Evolutionary conservation across 108 stramenopile genomes (phyloP), one percentile per base, ranked within the genome.

Genomic region (Nannochloropsis granulata): DNA sequence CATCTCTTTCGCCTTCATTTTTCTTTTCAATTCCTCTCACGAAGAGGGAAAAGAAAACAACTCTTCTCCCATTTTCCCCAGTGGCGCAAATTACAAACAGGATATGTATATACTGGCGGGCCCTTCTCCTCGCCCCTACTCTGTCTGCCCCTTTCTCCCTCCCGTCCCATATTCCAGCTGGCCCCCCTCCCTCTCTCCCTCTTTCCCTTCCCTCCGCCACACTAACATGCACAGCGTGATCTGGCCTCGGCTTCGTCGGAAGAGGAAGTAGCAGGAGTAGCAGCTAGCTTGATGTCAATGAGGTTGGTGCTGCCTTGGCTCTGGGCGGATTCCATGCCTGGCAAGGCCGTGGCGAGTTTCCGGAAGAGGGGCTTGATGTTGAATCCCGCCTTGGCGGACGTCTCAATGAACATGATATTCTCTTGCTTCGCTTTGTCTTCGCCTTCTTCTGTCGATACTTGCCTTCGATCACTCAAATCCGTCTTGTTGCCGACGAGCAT

Each of bases 401-500:
- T 96, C 89, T 99, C 99, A 92, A 98, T 97, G 90, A 98, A 98
- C 87, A 99, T 91, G 23, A 98, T 89, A 14, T 93, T 94, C 86
- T 98, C 96, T 86, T 94, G 93, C 45, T 92, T 92, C 25, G 99
- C 96, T 24, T 94, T 93, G 83, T 97, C 96, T 85, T 97, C 96
- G 42, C 98, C 99, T 87, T 99, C 99, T 84, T 98, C 99, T 19
- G 87, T 86, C 43, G 91, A 91, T 21, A 92, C 91, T 94, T 96
- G 80, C 1, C 99, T 92, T 87, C 96, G 95, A 84, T 98, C 97
- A 16, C 94, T 94, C 25, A 97, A 90, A 89, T 99, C 99, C 19
- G 97, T 98, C 92, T 99, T 99, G 89, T 99, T 99, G 45, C 98
- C 99, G 24, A 98, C 99, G 16, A 99, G 86, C 87, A 97, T 96